Base-by-base conservation (phyloP, 116 monocot genomes). In the Cymodocea nodosa region DNA sequence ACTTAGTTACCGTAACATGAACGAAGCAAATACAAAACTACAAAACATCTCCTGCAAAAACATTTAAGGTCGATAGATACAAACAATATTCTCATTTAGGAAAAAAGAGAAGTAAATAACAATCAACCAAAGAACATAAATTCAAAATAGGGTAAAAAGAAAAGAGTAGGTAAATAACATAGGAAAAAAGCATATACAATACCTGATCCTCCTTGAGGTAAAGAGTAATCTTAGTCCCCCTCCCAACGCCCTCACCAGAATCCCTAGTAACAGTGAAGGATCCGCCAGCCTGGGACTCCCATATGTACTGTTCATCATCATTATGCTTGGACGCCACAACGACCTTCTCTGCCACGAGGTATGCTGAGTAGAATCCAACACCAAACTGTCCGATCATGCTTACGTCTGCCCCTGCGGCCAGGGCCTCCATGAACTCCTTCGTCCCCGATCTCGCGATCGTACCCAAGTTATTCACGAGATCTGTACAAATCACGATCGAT, bases 351-450 rank as follows among this genome's bases (percentile, higher is more conserved):
- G 73, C 78, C 24, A 78, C 78, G 52, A 78, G 78, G 71, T 77
- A 77, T 10, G 77, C 66, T 0, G 71, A 77, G 66, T 77, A 77
- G 39, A 76, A 76, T 4, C 76, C 74, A 15, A 77, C 77, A 17
- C 77, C 77, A 40, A 77, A 77, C 71, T 77, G 77, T 4, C 77
- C 77, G 44, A 77, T 77, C 77, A 77, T 77, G 71, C 77, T 77
- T 14, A 77, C 77, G 30, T 77, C 77, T 39, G 77, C 77, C 4
- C 77, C 77, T 10, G 77, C 77, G 4, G 77, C 71, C 16, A 77
- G 67, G 0, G 79, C 79, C 49, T 79, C 79, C 79, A 79, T 79
- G 74, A 79, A 79, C 66, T 79, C 79, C 65, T 79, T 79, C 16
- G 79, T 79, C 6, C 79, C 79, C 14, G 79, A 79, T 53, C 79